Base-by-base conservation (phyloP, 805 yeast genomes). In the Ogataea nonfermentans region DNA sequence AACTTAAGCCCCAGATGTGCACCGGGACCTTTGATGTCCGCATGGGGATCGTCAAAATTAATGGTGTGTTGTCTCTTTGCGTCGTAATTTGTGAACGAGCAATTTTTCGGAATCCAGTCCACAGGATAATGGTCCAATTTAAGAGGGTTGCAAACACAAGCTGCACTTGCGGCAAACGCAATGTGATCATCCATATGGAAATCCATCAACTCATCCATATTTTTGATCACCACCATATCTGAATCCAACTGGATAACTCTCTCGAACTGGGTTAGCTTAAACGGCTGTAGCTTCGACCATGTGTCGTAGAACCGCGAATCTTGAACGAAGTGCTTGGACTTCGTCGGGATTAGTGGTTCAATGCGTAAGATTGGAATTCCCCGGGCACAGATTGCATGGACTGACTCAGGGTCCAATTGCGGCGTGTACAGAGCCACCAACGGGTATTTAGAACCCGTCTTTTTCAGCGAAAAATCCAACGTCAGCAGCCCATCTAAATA, bases 121-220 rank as follows among this genome's bases (percentile, higher is more conserved):
- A 53, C 44, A 11, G 84, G 84, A 43, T 78, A 78, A 52, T 78
- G 79, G 1, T 66, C 47, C 44, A 70, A 67, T 14, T 66, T 53
- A 57, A 69, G 63, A 4, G 84, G 84, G 47, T 78, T 78, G 57
- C 84, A 78, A 15, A 76, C 79, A 56, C 84, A 78, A 3, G 83
- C 82, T 47, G 77, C 78, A 9, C 74, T 55, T 0, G 82, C 81
- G 0, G 81, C 84, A 58, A 78, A 76, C 4, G 63, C 69, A 4
- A 53, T 49, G 2, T 53, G 51, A 8, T 53, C 47, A 3, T 52
- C 55, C 33, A 78, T 53, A 8, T 66, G 65, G 13, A 75, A 34
- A 6, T 70, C 72, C 72, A 78, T 72, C 29, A 78, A 57, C 49
- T 77, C 83, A 55, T 78, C 84, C 78, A 78, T 74, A 49, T 78